Evolutionary conservation across 202 grass and related monocot species (phyloP).

Genomic region (Saccharum hybrid): DNA sequence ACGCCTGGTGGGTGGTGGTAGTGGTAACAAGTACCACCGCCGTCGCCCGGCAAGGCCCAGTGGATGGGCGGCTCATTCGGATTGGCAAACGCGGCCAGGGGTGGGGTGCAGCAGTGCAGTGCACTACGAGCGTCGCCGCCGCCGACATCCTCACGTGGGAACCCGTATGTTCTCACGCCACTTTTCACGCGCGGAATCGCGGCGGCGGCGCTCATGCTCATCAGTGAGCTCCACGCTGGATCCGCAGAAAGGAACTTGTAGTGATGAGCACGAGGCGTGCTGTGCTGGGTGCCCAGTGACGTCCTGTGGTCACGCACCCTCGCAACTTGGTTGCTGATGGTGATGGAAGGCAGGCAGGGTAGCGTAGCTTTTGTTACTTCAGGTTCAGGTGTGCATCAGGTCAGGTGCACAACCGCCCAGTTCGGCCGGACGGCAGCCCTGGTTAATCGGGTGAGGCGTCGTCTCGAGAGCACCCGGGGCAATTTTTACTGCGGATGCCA

Average conservation of each 20-base stretch:
- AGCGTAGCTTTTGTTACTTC: background rate
- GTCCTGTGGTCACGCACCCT: background rate
- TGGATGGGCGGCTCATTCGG: background rate
- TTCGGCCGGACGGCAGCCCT: background rate
- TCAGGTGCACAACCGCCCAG: background rate
- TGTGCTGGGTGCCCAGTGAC: slow-evolving; percentile 2
- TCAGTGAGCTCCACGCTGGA: background rate
- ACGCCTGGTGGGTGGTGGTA: too few relatives aligned
- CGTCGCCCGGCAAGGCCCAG: slow-evolving; percentile 8
- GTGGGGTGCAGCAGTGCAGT: too few relatives aligned
- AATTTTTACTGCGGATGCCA: background rate
- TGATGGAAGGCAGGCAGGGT: slow-evolving; percentile 5
- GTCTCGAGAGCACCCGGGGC: background rate
- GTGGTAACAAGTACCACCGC: too few relatives aligned
- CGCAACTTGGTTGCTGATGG: background rate
- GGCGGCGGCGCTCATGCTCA: too few relatives aligned
- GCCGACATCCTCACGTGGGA: background rate
- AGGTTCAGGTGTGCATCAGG: too few relatives aligned
- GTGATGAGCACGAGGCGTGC: slow-evolving; percentile 9
- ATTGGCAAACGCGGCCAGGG: background rate
- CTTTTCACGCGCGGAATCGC: background rate
- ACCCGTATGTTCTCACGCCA: background rate
- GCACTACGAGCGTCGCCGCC: background rate
- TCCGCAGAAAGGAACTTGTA: background rate
- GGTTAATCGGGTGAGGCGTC: background rate